Conservation (phyloP, 2,329 filamentous ascomycete genomes). For the Daldinia eschscholtzii region DNA sequence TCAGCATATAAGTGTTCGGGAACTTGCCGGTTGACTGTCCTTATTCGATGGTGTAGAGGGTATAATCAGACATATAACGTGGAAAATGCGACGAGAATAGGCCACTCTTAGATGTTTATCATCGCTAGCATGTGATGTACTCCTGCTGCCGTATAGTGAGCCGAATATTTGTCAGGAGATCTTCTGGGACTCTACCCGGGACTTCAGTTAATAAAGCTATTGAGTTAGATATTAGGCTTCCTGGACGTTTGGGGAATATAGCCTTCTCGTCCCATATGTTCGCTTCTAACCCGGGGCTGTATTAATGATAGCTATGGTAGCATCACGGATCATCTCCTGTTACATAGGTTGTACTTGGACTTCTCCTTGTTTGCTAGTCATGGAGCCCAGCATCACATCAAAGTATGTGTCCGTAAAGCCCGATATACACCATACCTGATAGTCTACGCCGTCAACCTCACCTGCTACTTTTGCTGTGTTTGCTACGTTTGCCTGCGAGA, state of each 20-base stretch:
- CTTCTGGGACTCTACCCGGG: background rate
- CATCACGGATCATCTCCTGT: background rate
- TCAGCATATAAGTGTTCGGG: background rate
- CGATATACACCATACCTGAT: background rate
- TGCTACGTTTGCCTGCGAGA: background rate
- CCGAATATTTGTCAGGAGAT: too few relatives aligned
- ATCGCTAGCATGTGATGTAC: background rate
- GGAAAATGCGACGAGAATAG: background rate
- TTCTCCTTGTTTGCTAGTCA: background rate
- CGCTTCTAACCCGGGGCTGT: too few relatives aligned
- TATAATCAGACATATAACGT: background rate
- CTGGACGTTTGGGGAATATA: too few relatives aligned
- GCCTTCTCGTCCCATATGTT: too few relatives aligned
- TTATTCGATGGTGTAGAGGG: background rate
- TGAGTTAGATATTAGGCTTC: too few relatives aligned
- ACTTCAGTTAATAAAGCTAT: too few relatives aligned
- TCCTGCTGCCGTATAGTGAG: background rate
- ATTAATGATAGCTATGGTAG: too few relatives aligned
- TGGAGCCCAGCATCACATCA: background rate
- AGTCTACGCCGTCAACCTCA: background rate
- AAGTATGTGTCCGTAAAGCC: background rate
- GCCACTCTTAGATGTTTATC: background rate
- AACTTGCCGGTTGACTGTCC: background rate
- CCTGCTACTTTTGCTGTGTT: background rate
- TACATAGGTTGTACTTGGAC: background rate